Conservation (phyloP, 306 rosid genomes). For the Gastrolobium villosum region DNA sequence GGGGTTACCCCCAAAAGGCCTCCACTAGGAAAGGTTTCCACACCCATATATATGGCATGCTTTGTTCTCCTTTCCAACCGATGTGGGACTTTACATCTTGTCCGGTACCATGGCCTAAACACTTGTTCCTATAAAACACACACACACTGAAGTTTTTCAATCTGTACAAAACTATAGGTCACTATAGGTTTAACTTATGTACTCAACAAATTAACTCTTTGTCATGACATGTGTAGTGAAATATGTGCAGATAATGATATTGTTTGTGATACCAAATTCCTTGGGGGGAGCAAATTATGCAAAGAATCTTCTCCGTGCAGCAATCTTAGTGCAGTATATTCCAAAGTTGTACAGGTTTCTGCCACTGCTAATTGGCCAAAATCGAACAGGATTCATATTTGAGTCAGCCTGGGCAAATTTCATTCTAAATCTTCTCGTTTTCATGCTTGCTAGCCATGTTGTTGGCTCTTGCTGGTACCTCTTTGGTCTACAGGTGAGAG, state of each 20-base stretch:
- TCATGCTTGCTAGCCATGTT: conserved; percentile 74
- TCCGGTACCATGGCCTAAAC: too few species aligned
- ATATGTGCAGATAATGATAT: conserved; percentile 72
- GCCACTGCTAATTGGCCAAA: conserved; percentile 77
- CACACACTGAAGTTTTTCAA: too few species aligned
- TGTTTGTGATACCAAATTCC: conserved; percentile 56
- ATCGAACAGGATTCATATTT: conserved; percentile 79
- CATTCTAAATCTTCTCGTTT: conserved; percentile 75
- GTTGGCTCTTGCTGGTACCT: conserved; percentile 92
- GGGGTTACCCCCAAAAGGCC: too few species aligned
- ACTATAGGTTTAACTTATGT: not conserved
- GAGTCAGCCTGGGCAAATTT: conserved; percentile 94
- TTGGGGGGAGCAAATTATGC: conserved; percentile 82
- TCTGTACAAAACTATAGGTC: not conserved
- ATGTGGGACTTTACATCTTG: too few species aligned
- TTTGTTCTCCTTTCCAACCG: too few species aligned
- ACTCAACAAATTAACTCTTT: not conserved
- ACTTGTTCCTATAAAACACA: too few species aligned
- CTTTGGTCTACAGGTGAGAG: conserved; percentile 84
- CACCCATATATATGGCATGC: too few species aligned
- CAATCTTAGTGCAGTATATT: conserved; percentile 70
- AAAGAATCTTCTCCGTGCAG: conserved; percentile 72
- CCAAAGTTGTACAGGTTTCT: conserved; percentile 81
- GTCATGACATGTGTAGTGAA: conserved; percentile 30
- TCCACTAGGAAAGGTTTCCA: too few species aligned